Evolutionary conservation across 1,284 basidiomycete species (phyloP).

Genomic region (Limonomyces culmigenus): DNA sequence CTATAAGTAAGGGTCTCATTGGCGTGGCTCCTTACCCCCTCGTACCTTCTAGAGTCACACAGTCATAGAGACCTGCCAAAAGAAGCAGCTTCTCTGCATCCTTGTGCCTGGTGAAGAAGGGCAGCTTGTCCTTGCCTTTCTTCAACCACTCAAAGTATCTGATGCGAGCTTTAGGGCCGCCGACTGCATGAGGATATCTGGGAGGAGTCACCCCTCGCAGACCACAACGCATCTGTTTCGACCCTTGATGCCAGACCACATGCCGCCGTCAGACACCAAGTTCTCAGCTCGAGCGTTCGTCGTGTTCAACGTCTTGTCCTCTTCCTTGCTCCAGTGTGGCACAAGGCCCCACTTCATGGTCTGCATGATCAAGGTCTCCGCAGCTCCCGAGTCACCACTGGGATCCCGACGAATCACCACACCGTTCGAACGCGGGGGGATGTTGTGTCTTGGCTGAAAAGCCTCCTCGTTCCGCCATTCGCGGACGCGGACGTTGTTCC

Average conservation of each 20-base stretch:
- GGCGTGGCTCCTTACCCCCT: neutral
- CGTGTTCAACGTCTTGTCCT: slow-evolving; percentile 56
- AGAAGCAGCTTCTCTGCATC: slow-evolving; percentile 64
- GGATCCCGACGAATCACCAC: neutral
- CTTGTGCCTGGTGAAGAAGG: slow-evolving; percentile 64
- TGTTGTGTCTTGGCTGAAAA: neutral
- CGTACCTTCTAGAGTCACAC: slow-evolving; percentile 38
- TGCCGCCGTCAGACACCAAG: slow-evolving; percentile 45
- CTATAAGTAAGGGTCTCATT: neutral
- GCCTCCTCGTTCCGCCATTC: neutral
- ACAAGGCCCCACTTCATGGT: slow-evolving; percentile 88
- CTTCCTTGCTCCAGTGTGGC: slow-evolving; percentile 71
- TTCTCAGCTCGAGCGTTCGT: slow-evolving; percentile 85
- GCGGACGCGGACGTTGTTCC: neutral
- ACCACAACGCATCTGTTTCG: slow-evolving; percentile 66
- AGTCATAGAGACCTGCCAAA: slow-evolving; percentile 71
- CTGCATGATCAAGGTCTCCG: slow-evolving; percentile 25
- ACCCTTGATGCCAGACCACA: slow-evolving; percentile 72
- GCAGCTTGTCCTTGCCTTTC: slow-evolving; percentile 61
- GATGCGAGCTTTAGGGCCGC: slow-evolving; percentile 1
- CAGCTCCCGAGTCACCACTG: neutral
- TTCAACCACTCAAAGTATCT: slow-evolving; percentile 90
- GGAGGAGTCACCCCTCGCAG: slow-evolving; percentile 45
- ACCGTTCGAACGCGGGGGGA: neutral
- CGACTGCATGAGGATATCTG: neutral